These are phyloP conservation scores for Trichoderma koningii DNA, from an alignment of 2,329 filamentous ascomycete genomes.

Conservation along the genomic window DNA sequence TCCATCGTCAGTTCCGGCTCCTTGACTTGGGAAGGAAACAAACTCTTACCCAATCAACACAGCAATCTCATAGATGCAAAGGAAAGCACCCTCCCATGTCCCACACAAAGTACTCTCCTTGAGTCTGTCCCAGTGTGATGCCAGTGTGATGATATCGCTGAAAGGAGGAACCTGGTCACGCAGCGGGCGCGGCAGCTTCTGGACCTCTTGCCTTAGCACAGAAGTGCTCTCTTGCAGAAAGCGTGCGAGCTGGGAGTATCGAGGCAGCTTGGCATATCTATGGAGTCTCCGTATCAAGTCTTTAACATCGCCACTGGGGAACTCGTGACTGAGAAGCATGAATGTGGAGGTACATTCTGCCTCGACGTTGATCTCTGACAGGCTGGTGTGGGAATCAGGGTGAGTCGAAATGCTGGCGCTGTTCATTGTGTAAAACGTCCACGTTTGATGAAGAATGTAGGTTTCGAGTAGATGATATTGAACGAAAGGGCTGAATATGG, in stretches of 20 bases:
- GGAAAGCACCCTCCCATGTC: background rate
- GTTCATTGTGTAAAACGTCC: background rate
- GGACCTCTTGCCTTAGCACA: background rate
- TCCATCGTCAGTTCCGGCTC: background rate
- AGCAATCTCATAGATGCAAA: conserved; percentile 4
- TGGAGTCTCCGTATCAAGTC: background rate
- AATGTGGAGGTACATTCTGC: background rate
- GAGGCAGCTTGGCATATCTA: background rate
- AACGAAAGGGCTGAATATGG: no score
- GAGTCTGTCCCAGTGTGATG: background rate
- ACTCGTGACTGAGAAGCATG: background rate
- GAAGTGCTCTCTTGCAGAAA: conserved; percentile 1
- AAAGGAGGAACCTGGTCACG: background rate
- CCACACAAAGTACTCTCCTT: background rate
- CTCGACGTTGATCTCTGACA: background rate
- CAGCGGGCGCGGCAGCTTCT: background rate
- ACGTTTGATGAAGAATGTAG: background rate
- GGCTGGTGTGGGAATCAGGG: no score
- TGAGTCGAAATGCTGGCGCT: background rate
- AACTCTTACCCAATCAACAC: background rate
- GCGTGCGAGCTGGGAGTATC: background rate
- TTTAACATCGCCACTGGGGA: background rate
- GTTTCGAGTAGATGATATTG: background rate
- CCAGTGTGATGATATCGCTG: background rate
- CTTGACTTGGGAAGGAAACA: background rate